Percentiles rank a stretch among this genome's conserved stretches.
Evolutionary conservation across 1,284 basidiomycete species (phyloP).

Genomic region (Cryptococcus amylolentus): DNA sequence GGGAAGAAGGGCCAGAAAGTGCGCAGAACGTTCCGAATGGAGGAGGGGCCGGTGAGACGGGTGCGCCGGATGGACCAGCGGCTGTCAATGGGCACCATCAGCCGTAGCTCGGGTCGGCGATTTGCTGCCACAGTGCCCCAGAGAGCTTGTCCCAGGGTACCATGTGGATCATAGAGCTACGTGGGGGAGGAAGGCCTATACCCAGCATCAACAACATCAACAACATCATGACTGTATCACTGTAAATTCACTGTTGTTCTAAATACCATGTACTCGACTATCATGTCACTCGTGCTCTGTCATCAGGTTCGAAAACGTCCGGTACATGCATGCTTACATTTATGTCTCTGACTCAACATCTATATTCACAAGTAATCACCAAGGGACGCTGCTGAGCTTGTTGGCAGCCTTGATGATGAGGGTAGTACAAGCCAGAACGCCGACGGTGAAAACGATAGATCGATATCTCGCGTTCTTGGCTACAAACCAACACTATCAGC

Average conservation of each 20-base stretch:
- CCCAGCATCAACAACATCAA: not conserved
- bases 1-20: not conserved
- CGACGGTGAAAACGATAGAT: constrained; percentile 5
- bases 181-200: not conserved
- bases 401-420: constrained; percentile 14
- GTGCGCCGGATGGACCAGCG: not conserved
- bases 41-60: not conserved
- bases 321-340: not conserved
- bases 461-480: constrained; percentile 7
- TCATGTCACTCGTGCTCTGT: no score
- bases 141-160: no score
- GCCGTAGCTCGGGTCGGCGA: no score
- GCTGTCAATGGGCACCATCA: not conserved
- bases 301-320: no score
- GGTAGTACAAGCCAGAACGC: constrained; percentile 7
- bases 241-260: not conserved
- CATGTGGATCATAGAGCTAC: not conserved
- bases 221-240: not conserved
- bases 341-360: not conserved
- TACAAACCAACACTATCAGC: not conserved
- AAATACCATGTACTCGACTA: not conserved
- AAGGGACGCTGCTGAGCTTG: constrained; percentile 7
- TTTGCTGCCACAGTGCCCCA: no score
- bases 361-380: not conserved
- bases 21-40: not conserved